These are phyloP conservation scores for Daldinia bambusicola DNA, from an alignment of 495 filamentous ascomycete species.

Conservation along the genomic window DNA sequence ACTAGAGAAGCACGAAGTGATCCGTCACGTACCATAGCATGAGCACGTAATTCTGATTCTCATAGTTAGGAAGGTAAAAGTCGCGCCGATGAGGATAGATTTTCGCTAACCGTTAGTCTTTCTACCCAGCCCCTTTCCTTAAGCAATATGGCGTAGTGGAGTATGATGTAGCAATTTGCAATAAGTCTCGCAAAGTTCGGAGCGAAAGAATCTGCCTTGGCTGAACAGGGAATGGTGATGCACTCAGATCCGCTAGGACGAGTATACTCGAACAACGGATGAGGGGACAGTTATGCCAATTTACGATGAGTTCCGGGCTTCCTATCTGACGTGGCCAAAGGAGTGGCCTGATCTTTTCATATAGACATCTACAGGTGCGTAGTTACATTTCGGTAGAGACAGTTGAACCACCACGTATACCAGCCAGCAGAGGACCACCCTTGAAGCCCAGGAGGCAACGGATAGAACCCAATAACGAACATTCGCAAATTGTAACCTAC, in stretches of 20 bases:
- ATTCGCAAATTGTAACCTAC: not conserved
- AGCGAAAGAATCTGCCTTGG: not conserved
- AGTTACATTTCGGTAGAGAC: conserved; percentile 42
- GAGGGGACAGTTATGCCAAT: not conserved
- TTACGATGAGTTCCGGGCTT: not conserved
- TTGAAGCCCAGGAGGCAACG: conserved; percentile 12
- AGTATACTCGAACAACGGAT: not conserved
- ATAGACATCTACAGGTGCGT: conserved; percentile 36
- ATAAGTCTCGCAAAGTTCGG: conserved; percentile 7
- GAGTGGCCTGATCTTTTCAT: conserved; percentile 22
- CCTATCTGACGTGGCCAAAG: conserved; percentile 11
- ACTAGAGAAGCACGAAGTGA: conserved; percentile 20
- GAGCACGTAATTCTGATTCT: conserved; percentile 29
- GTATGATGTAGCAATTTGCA: not conserved
- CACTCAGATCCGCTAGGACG: not conserved
- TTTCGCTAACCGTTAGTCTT: conserved; percentile 1
- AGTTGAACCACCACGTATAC: conserved; percentile 31
- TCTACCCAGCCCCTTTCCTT: conserved; percentile 12
- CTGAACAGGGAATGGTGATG: conserved; percentile 1
- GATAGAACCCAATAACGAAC: conserved; percentile 21
- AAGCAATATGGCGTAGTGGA: conserved; percentile 1
- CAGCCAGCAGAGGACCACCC: conserved; percentile 10
- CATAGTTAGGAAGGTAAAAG: not conserved
- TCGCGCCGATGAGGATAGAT: conserved; percentile 2
- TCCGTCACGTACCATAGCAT: conserved; percentile 36